A percentile compares a stretch with the other conserved stretches of the same genome.
Conservation (phyloP, 306 rosid species). For the Nissolia schottii region DNA sequence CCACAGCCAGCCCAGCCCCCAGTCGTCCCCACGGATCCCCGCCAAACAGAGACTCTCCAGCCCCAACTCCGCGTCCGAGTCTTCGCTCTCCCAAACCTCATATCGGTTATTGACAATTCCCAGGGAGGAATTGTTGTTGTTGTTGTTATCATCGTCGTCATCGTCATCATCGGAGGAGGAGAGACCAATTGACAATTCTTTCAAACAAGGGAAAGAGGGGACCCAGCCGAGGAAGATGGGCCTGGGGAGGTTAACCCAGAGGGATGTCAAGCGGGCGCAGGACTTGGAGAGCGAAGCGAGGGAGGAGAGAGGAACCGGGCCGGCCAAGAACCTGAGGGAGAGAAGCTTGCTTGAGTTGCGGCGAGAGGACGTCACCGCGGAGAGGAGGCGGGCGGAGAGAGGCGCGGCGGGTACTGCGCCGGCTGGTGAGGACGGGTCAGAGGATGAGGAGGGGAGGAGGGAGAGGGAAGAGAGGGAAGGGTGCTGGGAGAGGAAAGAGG, state of each 20-base stretch:
- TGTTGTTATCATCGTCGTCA: slow-evolving; percentile 9
- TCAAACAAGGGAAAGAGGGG: slow-evolving; percentile 42
- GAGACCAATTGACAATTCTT: slow-evolving; percentile 37
- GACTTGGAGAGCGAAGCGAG: slow-evolving; percentile 58
- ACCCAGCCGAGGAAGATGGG: slow-evolving; percentile 67
- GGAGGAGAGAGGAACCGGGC: slow-evolving; percentile 57
- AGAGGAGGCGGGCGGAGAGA: slow-evolving; percentile 33
- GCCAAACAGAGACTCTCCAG: slow-evolving; percentile 55
- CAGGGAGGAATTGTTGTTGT: no score
- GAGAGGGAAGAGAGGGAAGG: slow-evolving; percentile 57
- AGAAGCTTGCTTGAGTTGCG: slow-evolving; percentile 39
- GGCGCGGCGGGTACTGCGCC: slow-evolving; percentile 15
- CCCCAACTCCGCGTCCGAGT: slow-evolving; percentile 33
- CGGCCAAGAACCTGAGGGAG: slow-evolving; percentile 41
- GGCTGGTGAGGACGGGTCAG: slow-evolving; percentile 24
- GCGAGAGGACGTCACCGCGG: slow-evolving; percentile 34
- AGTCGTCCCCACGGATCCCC: slow-evolving; percentile 56
- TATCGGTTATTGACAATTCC: background rate
- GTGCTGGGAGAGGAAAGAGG: slow-evolving; percentile 56
- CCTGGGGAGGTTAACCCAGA: slow-evolving; percentile 50
- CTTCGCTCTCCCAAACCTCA: slow-evolving; percentile 30
- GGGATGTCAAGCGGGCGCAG: slow-evolving; percentile 48
- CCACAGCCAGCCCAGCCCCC: slow-evolving; percentile 72
- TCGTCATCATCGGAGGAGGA: slow-evolving; percentile 24
- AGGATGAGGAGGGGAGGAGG: slow-evolving; percentile 27